Conservation (phyloP, 257 asterid genomes). For the Solanum sejunctum region DNA sequence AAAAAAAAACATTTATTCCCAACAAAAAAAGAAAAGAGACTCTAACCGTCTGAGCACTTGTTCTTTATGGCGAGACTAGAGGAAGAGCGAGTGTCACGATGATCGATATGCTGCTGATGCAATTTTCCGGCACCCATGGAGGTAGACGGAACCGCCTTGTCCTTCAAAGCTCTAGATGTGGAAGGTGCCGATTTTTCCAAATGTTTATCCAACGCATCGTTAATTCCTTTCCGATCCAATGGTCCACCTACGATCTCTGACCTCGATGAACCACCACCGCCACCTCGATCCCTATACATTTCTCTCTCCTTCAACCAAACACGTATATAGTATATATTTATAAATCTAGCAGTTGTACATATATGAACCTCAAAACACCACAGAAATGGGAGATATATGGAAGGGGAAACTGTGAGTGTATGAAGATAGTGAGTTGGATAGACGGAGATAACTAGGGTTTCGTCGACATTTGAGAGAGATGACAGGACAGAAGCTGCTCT, state of each 20-base stretch:
- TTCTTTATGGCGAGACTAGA: conserved; percentile 22
- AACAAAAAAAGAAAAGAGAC: not conserved
- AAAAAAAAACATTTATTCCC: not conserved
- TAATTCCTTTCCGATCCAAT: conserved; percentile 94
- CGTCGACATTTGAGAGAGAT: conserved; percentile 3
- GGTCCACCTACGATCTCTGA: conserved; percentile 52
- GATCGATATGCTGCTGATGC: conserved; percentile 35
- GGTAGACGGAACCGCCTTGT: conserved; percentile 49
- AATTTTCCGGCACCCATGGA: conserved; percentile 35
- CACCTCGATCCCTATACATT: conserved; percentile 78
- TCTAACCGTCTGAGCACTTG: conserved; percentile 68
- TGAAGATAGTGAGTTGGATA: not conserved
- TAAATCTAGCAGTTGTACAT: not conserved
- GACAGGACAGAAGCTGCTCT: not conserved
- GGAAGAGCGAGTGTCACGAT: conserved; percentile 20
- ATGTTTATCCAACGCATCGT: conserved; percentile 87
- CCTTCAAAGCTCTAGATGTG: conserved; percentile 51
- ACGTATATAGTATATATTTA: not conserved
- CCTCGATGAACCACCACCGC: conserved; percentile 52
- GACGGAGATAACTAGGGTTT: conserved; percentile 19
- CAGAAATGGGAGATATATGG: not conserved
- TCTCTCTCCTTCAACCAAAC: not conserved
- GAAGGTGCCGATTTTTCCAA: conserved; percentile 89
- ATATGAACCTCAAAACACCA: not conserved
- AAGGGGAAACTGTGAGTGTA: not conserved